A percentile compares a stretch with the other conserved stretches of the same genome.
These are phyloP conservation scores for Claviceps pusilla DNA, from an alignment of 2,329 filamentous ascomycete genomes.

Conservation along the genomic window DNA sequence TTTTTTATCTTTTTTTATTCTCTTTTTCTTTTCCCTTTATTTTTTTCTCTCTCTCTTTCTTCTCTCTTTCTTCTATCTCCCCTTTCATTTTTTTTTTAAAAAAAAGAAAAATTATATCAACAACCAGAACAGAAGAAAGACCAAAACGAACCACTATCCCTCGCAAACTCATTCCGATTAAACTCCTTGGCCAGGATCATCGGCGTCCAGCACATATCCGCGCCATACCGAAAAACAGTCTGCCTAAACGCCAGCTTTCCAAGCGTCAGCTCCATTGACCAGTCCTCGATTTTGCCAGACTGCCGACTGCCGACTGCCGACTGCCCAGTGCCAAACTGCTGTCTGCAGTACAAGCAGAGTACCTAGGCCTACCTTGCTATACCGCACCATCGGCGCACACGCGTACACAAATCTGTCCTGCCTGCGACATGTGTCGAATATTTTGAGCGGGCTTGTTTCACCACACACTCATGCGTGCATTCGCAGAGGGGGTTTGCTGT, in stretches of 20 bases:
- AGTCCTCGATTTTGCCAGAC: too few species aligned
- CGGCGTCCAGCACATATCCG: conserved; percentile 55
- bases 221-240: conserved; percentile 48
- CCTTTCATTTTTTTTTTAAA: not conserved
- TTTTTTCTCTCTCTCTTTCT: too few species aligned
- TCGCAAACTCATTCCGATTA: conserved; percentile 43
- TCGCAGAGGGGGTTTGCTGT: too few species aligned
- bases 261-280: too few species aligned
- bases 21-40: too few species aligned
- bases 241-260: conserved; percentile 49
- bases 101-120: too few species aligned
- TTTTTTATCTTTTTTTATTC: too few species aligned
- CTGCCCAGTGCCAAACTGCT: too few species aligned
- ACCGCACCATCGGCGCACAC: conserved; percentile 54
- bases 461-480: too few species aligned
- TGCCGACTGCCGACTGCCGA: too few species aligned
- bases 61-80: too few species aligned
- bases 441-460: conserved; percentile 35
- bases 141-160: conserved; percentile 37
- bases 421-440: conserved; percentile 40
- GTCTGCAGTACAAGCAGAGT: too few species aligned
- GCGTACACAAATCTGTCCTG: conserved; percentile 41
- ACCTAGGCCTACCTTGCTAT: conserved; percentile 32
- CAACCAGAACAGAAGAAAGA: not conserved
- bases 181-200: conserved; percentile 60